These are phyloP conservation scores for Bretschneidera sinensis DNA, from an alignment of 345 rosid genomes.

Conservation along the genomic window DNA sequence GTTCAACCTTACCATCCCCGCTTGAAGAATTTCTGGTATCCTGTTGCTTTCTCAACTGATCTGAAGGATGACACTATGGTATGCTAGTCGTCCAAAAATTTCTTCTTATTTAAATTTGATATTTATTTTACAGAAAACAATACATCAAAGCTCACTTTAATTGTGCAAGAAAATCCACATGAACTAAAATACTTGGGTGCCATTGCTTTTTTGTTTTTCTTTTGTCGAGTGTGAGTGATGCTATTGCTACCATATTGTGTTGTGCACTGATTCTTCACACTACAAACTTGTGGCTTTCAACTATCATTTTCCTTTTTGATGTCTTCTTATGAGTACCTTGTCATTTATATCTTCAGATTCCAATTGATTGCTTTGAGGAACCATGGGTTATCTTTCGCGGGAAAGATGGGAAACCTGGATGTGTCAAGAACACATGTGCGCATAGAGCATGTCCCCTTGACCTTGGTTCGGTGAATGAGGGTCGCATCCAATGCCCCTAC, in stretches of 20 bases:
- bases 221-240: neutral
- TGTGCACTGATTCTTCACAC: neutral
- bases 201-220: neutral
- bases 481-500: conserved; percentile 94
- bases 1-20: conserved; percentile 66
- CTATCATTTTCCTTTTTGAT: neutral
- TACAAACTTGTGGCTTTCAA: neutral
- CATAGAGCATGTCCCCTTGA: conserved; percentile 98
- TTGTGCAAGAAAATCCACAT: too few species aligned
- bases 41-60: conserved; percentile 76
- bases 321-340: conserved; percentile 1
- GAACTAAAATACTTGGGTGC: neutral
- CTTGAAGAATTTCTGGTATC: conserved; percentile 94
- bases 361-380: conserved; percentile 92
- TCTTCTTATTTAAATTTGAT: neutral
- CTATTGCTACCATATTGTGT: neutral
- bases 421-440: conserved; percentile 90
- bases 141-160: neutral
- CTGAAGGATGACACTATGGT: conserved; percentile 92
- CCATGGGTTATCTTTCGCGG: conserved; percentile 97
- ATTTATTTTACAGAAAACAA: too few species aligned
- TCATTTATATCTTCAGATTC: conserved; percentile 47
- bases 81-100: conserved; percentile 10
- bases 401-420: conserved; percentile 87
- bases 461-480: conserved; percentile 89